Conservation (phyloP, 768 basidiomycete species). For the Daedaleopsis nitida region DNA sequence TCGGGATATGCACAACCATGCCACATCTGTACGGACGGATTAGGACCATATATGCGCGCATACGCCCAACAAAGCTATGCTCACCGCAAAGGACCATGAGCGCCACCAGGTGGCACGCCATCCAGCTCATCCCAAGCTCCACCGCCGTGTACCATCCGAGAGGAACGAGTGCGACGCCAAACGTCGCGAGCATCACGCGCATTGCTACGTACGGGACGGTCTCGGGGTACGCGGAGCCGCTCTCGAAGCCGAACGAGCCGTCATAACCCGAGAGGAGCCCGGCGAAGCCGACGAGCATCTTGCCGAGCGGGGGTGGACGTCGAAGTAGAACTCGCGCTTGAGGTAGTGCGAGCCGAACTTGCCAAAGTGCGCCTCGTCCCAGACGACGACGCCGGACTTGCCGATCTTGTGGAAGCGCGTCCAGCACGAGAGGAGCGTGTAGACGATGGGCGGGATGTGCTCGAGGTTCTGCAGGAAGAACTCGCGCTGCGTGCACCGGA, state of each 20-base stretch:
- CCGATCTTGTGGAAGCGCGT: constrained; percentile 95
- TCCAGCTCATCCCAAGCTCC: constrained; percentile 88
- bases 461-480: constrained; percentile 81
- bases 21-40: constrained; percentile 64
- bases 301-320: constrained; percentile 98
- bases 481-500: constrained; percentile 51
- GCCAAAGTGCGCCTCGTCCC: constrained; percentile 99
- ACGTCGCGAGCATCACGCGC: constrained; percentile 92
- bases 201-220: constrained; percentile 91
- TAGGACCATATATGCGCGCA: neutral
- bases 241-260: constrained; percentile 92
- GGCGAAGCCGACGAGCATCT: constrained; percentile 97
- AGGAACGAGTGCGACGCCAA: constrained; percentile 95
- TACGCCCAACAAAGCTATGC: constrained; percentile 23
- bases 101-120: constrained; percentile 89
- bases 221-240: constrained; percentile 81
- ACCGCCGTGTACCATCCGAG: constrained; percentile 96
- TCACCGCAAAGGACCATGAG: constrained; percentile 91
- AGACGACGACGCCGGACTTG: constrained; percentile 81
- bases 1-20: constrained; percentile 94
- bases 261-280: constrained; percentile 91
- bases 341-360: constrained; percentile 99
- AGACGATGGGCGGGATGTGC: constrained; percentile 75
- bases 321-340: constrained; percentile 99
- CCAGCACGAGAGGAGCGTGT: constrained; percentile 93